Percentiles rank a stretch among this genome's conserved stretches.
phyloP scores from a whole-genome alignment of 441 rosid species.

The Arabidopsis hybrid region DNA sequence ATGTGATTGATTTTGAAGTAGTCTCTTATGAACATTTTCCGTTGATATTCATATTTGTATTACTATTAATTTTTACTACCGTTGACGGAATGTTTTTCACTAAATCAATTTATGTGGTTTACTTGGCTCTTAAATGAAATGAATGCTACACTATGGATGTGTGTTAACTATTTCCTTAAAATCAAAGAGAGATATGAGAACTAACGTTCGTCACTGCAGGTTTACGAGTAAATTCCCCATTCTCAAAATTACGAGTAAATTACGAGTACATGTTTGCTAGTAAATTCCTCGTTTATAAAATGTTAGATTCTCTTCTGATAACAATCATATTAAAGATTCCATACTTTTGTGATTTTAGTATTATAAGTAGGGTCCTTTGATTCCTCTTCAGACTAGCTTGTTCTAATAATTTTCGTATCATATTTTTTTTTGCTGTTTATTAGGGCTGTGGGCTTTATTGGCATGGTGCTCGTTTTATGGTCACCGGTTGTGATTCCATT shows the following conservation, averaged over 20 bases:
- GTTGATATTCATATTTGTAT: constrained; percentile 15
- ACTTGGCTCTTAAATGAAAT: constrained; percentile 14
- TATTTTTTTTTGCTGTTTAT: constrained; percentile 5
- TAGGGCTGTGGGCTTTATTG: constrained; percentile 81
- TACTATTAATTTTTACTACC: neutral
- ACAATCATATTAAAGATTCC: neutral
- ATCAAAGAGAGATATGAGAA: constrained; percentile 7
- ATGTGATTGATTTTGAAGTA: constrained; percentile 15
- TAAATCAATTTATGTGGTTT: neutral
- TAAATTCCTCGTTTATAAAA: neutral
- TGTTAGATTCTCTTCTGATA: constrained; percentile 14
- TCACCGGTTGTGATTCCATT: constrained; percentile 87
- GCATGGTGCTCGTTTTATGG: constrained; percentile 94
- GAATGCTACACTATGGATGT: neutral
- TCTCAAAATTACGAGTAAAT: too few species aligned
- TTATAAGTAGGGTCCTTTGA: constrained; percentile 18
- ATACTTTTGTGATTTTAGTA: constrained; percentile 37
- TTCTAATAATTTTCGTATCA: constrained; percentile 26
- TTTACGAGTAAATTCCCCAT: constrained; percentile 2
- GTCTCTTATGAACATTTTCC: neutral
- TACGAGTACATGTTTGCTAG: constrained; percentile 9
- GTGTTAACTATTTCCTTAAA: constrained; percentile 8
- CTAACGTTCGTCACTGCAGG: constrained; percentile 8
- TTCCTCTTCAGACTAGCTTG: constrained; percentile 7
- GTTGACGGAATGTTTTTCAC: too few species aligned